Conservation (phyloP, 768 basidiomycete genomes). For the Leucocoprinus sp. region DNA sequence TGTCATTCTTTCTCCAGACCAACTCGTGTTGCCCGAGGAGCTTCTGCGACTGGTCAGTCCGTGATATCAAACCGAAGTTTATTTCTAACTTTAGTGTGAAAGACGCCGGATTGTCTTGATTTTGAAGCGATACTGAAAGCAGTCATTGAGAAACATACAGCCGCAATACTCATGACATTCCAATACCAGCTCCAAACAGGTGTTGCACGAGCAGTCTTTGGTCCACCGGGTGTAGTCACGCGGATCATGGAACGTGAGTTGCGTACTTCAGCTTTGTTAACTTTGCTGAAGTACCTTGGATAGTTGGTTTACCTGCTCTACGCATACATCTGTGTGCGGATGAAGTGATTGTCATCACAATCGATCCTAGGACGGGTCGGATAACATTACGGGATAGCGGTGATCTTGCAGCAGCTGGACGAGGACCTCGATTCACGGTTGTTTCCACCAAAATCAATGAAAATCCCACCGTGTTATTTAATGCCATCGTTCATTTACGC, state of each 20-base stretch:
- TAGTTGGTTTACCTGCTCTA: conserved; percentile 51
- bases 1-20: conserved; percentile 42
- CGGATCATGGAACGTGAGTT: conserved; percentile 47
- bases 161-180: conserved; percentile 50
- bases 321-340: conserved; percentile 68
- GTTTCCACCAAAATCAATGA: conserved; percentile 63
- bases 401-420: conserved; percentile 65
- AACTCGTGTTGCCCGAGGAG: conserved; percentile 31
- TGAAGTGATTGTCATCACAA: conserved; percentile 65
- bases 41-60: conserved; percentile 51
- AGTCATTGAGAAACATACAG: conserved; percentile 60
- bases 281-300: conserved; percentile 1
- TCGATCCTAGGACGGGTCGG: conserved; percentile 75
- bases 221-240: conserved; percentile 48
- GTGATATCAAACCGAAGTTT: neutral
- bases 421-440: conserved; percentile 55
- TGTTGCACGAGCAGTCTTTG: conserved; percentile 46
- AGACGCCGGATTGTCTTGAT: conserved; percentile 66
- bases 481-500: conserved; percentile 51
- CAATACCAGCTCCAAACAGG: conserved; percentile 46
- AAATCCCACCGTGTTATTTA: conserved; percentile 50
- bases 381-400: conserved; percentile 76
- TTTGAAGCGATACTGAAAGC: conserved; percentile 60
- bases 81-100: conserved; percentile 4
- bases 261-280: conserved; percentile 8